Evolutionary conservation across 257 asterid species (phyloP).

Genomic region (Galeopsis tetrahit): DNA sequence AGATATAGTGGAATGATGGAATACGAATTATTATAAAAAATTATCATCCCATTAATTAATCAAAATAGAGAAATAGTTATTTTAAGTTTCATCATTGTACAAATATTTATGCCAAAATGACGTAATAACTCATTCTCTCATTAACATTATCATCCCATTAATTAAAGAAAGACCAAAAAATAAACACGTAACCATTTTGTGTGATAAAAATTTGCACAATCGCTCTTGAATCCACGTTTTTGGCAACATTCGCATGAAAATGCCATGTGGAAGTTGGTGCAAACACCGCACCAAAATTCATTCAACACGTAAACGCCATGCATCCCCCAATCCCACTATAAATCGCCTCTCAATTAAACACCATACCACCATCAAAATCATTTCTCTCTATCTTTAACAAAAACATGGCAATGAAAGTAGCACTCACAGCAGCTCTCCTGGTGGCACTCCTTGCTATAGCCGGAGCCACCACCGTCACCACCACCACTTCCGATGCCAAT

Average conservation of each 20-base stretch:
- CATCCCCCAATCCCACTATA: constrained; percentile 36
- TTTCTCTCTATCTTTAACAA: not conserved
- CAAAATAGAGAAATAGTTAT: too few species aligned
- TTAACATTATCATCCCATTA: too few species aligned
- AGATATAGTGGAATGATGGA: too few species aligned
- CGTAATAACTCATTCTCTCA: too few species aligned
- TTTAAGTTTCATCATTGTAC: too few species aligned
- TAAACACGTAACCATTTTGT: too few species aligned
- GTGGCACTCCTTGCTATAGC: constrained; percentile 47
- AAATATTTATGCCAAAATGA: too few species aligned
- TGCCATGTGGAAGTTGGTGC: constrained; percentile 37
- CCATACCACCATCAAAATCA: not conserved
- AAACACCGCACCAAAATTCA: too few species aligned
- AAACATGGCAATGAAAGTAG: constrained; percentile 41
- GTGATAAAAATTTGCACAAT: not conserved
- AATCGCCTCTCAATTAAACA: constrained; percentile 10
- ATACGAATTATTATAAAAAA: too few species aligned
- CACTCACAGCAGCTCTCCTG: constrained; percentile 44
- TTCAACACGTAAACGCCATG: constrained; percentile 48
- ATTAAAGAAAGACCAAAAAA: too few species aligned
- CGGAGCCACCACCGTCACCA: constrained; percentile 43
- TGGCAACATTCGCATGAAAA: constrained; percentile 38
- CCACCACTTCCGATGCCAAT: constrained; percentile 34
- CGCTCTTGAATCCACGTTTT: not conserved
- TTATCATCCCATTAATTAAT: too few species aligned